These are phyloP conservation scores for Gamsiella multidivaricata DNA, from an alignment of 192 early-diverging fungal genomes.

Conservation along the genomic window DNA sequence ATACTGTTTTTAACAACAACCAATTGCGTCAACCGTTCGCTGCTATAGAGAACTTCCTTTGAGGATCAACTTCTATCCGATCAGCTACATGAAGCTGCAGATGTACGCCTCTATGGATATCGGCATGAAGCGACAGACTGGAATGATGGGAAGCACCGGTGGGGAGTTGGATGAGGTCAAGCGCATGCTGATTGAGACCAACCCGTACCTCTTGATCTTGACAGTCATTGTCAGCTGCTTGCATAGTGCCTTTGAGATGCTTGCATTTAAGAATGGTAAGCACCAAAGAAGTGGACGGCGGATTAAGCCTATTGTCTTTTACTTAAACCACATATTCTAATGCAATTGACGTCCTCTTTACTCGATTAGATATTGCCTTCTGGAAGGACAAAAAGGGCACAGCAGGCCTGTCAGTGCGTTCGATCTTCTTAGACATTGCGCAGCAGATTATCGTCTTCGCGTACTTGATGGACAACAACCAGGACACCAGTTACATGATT, in stretches of 20 bases:
- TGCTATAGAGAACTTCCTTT: conserved; percentile 69
- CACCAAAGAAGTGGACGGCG: too few relatives aligned
- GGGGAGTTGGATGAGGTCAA: conserved; percentile 84
- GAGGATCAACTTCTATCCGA: conserved; percentile 69
- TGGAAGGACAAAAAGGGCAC: conserved; percentile 86
- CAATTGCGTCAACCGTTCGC: too few relatives aligned
- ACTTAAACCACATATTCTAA: background rate
- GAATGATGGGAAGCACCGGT: conserved; percentile 62
- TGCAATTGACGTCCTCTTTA: too few relatives aligned
- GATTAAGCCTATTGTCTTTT: conserved; percentile 4
- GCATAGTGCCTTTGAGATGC: conserved; percentile 89
- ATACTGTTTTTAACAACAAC: background rate
- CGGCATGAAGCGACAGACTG: conserved; percentile 67
- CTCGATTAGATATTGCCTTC: conserved; percentile 80
- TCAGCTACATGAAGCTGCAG: conserved; percentile 81
- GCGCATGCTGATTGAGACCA: conserved; percentile 92
- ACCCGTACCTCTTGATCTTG: conserved; percentile 79
- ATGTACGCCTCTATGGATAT: conserved; percentile 78
- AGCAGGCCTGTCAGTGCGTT: conserved; percentile 84
- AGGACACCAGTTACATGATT: conserved; percentile 87
- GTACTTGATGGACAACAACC: conserved; percentile 86
- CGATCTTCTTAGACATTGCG: conserved; percentile 83
- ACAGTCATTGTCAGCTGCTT: conserved; percentile 84
- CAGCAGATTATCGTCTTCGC: conserved; percentile 89
- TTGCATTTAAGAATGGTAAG: conserved; percentile 93